Base-by-base conservation (phyloP, 2,329 filamentous ascomycete genomes). In the Dendrostoma leiphaemia region DNA sequence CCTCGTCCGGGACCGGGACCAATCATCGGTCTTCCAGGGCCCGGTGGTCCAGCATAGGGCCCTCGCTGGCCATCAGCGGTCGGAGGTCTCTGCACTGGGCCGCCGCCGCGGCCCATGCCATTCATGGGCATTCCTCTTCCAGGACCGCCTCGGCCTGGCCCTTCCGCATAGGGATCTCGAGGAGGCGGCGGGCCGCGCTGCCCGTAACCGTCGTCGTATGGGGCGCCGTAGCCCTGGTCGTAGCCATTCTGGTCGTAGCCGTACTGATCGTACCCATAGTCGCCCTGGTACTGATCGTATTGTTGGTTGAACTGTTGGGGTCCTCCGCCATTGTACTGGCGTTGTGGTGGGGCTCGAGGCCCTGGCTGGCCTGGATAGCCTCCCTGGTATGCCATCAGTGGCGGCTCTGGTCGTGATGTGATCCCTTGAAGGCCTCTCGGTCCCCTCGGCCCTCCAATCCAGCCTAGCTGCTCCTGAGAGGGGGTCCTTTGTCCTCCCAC, bases 361-460 rank as follows among this genome's bases (percentile, higher is more conserved):
- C 28, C 28, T 41, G 71, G 74, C 62, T 71, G 65, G 35, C 62
- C 70, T 53, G 71, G 70, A 56, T 77, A 80, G 57, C 70, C 74
- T 57, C 71, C 73, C 58, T 80, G 74, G 63, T 81, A 81, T 43
- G 79, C 76, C 80, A 83, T 83, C 15, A 59, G 21, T 40, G 37
- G 19, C 26, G 23, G 7, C 12, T 48, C 21, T 19, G 5, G 12
- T n/a, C 13, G 34, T 4, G 19, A 32, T 29, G 7, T 60, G 47
- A 37, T 37, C 17, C 13, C 5, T 5, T 26, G 6, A 15, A 26
- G 6, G 15, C 38, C 23, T 26, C 38, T 41, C 23, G 21, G 24
- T 26, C 38, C 23, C 15, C 38, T 41, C 38, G 15, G n/a, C 23
- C 17, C 10, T 41, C 10, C 38, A 26, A 8, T 26, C 38, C 23